Conservation (phyloP, 805 yeast species). For the Wickerhamiella siamensis region DNA sequence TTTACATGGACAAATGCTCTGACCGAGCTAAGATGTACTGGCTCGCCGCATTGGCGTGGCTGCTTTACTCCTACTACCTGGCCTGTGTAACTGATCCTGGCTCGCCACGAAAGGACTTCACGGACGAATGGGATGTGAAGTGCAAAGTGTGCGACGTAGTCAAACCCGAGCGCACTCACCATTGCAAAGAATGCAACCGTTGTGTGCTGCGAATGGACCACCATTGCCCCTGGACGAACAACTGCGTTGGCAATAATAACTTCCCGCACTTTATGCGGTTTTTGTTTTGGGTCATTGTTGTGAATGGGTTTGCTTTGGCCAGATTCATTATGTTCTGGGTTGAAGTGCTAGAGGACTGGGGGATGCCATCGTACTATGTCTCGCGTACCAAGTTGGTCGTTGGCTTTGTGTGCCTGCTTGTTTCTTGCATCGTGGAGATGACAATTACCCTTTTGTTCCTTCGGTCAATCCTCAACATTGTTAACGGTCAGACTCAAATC, state of each 20-base stretch:
- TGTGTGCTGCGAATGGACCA: slow-evolving; percentile 42
- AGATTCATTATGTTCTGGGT: slow-evolving; percentile 19
- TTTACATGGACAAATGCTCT: neutral
- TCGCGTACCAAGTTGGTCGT: slow-evolving; percentile 39
- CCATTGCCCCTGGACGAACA: slow-evolving; percentile 84
- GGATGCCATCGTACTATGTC: slow-evolving; percentile 43
- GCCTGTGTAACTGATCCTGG: slow-evolving; percentile 66
- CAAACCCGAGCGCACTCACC: slow-evolving; percentile 33
- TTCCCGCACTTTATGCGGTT: slow-evolving; percentile 70
- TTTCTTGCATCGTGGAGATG: slow-evolving; percentile 44
- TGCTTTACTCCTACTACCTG: slow-evolving; percentile 39
- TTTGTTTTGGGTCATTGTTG: slow-evolving; percentile 35
- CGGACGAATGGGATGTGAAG: slow-evolving; percentile 5
- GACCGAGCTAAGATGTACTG: neutral
- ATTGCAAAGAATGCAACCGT: slow-evolving; percentile 27
- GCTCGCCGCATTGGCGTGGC: slow-evolving; percentile 42
- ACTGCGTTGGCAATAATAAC: slow-evolving; percentile 72
- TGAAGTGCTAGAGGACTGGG: slow-evolving; percentile 23
- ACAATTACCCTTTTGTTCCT: slow-evolving; percentile 45
- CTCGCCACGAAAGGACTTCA: slow-evolving; percentile 18
- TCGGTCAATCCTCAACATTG: slow-evolving; percentile 42
- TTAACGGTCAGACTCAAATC: slow-evolving; percentile 70
- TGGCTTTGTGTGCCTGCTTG: slow-evolving; percentile 39
- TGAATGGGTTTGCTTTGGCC: slow-evolving; percentile 14
- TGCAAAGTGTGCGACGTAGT: slow-evolving; percentile 15